A percentile compares a stretch with the other conserved stretches of the same genome.
These are phyloP conservation scores for Hsuehochloa calcarea DNA, from an alignment of 176 grass and related monocot species.

Conservation along the genomic window DNA sequence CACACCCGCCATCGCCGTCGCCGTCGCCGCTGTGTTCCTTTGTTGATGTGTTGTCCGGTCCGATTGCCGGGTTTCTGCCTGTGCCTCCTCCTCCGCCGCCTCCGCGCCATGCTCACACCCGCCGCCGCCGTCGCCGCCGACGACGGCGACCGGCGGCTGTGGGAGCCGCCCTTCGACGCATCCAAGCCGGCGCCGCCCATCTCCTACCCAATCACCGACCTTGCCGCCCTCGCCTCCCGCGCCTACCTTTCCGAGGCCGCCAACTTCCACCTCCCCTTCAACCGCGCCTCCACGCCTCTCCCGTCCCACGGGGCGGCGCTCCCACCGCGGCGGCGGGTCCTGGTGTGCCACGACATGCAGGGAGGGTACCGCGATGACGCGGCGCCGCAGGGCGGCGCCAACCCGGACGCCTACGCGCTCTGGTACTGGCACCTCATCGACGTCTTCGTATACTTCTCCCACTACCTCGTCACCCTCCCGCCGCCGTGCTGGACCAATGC, in stretches of 20 bases:
- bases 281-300: conserved; percentile 49
- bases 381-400: conserved; percentile 59
- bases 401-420: conserved; percentile 74
- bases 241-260: conserved; percentile 56
- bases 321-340: conserved; percentile 55
- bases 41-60: too few species aligned
- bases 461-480: conserved; percentile 90
- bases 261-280: conserved; percentile 90
- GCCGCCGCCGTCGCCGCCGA: background rate
- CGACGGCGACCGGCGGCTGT: conserved; percentile 36
- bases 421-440: conserved; percentile 95
- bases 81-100: conserved; percentile 27
- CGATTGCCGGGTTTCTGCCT: background rate
- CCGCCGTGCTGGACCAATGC: conserved; percentile 89
- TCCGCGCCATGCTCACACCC: conserved; percentile 24
- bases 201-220: conserved; percentile 83
- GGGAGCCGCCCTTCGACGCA: conserved; percentile 76
- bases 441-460: conserved; percentile 96
- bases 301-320: conserved; percentile 27
- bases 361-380: conserved; percentile 78
- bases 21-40: too few species aligned
- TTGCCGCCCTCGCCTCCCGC: conserved; percentile 58
- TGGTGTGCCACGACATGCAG: conserved; percentile 90
- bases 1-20: too few species aligned
- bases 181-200: conserved; percentile 61